Evolutionary conservation across 2,329 filamentous ascomycete species (phyloP).

Genomic region (Thielaviopsis ethacetica): DNA sequence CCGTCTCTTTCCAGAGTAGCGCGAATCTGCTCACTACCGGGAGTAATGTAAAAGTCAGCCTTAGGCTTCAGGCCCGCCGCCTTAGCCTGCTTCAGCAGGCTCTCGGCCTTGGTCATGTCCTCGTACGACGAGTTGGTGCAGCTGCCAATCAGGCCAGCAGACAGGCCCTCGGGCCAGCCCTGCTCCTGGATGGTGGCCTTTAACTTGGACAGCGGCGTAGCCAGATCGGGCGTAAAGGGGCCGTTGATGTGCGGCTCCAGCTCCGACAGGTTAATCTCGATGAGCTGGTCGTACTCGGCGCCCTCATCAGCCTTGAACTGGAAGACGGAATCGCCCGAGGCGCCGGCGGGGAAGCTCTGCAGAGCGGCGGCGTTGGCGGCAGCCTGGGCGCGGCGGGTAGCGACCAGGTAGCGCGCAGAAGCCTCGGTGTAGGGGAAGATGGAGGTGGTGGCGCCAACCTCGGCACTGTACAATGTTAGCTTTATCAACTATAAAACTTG

Average conservation of each 20-base stretch:
- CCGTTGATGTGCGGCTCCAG: conserved; percentile 96
- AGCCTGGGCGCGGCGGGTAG: conserved; percentile 54
- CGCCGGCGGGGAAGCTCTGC: conserved; percentile 33
- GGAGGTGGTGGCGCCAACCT: conserved; percentile 89
- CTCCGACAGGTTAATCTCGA: conserved; percentile 76
- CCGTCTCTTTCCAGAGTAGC: conserved; percentile 83
- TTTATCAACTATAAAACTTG: neutral
- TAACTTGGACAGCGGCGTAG: conserved; percentile 82
- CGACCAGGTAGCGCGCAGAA: conserved; percentile 70
- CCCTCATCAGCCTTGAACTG: conserved; percentile 62
- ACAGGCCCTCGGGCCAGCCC: conserved; percentile 79
- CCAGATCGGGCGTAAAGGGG: conserved; percentile 89
- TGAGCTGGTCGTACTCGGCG: conserved; percentile 77
- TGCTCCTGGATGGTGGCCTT: conserved; percentile 69
- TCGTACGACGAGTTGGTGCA: conserved; percentile 99
- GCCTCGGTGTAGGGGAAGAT: conserved; percentile 83
- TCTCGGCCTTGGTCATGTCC: conserved; percentile 92
- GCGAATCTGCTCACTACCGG: conserved; percentile 90
- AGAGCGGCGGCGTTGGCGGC: conserved; percentile 48
- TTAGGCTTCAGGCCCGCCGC: conserved; percentile 81
- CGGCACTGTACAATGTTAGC: conserved; percentile 25
- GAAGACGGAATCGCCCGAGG: conserved; percentile 34
- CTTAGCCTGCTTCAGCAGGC: conserved; percentile 79
- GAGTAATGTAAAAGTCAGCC: conserved; percentile 88
- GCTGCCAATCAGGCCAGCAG: conserved; percentile 86